Base-by-base conservation (phyloP, 257 asterid genomes). In the Nicotiana paniculata region DNA sequence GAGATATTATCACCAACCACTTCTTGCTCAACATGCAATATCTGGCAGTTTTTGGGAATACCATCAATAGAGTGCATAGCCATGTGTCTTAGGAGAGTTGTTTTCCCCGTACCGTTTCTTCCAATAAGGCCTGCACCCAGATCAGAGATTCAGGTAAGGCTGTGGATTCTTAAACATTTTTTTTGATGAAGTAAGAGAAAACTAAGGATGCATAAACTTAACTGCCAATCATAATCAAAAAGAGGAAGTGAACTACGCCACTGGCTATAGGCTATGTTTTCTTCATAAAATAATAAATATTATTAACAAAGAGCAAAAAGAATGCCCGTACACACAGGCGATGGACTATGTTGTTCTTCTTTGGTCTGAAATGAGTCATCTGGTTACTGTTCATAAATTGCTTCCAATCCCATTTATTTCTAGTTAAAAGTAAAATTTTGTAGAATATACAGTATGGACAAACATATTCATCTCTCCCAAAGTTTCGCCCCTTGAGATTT, bases 41-140 rank as follows among this genome's bases (percentile, higher is more conserved):
- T 94, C 90, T 94, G 98, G 86, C 98, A 96, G 84, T 94, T 96
- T 87, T 84, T 92, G 70, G 99, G 99, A 89, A 96, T 94, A 59
- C 99, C 99, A 21, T 96, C 97, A 84, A 96, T 94, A 82, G 98
- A 94, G 88, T 94, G 99, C 98, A 96, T 24, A 82, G 99, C 99
- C 99, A 96, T 94, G 90, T 93, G 85, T 89, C 99, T 90, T 77
- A 96, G 97, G 75, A 96, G 91, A 81, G 99, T 96, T 78, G 99
- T 96, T 90, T 96, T 96, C 82, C 99, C 99, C 2, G 99, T 96
- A 85, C 99, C 99, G 84, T 96, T 96, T 85, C 99, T 94, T 84
- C 99, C 99, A 84, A 96, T 93, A 85, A 96, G 98, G 39, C 99
- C 99, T 96, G 90, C 83, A 88, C 15, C 65, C 77, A 83, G 35